phyloP scores from a whole-genome alignment of 139 green algal genomes.

The Picochlorum sp. region DNA sequence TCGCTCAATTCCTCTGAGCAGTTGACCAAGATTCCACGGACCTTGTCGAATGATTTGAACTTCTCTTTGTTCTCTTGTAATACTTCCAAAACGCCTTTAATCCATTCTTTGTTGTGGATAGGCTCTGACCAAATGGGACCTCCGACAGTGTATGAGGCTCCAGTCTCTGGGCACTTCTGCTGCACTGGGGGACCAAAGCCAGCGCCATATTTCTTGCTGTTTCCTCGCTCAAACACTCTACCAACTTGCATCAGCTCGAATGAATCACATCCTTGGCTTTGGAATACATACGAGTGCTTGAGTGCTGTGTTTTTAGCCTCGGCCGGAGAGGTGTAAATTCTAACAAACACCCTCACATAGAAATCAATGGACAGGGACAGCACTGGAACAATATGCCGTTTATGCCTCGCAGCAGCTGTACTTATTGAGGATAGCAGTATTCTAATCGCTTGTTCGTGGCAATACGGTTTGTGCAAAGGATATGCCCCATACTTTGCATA shows the following conservation, averaged over 20 bases:
- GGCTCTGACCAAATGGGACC: conserved; percentile 87
- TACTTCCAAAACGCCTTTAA: conserved; percentile 33
- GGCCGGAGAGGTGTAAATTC: conserved; percentile 64
- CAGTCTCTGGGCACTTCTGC: conserved; percentile 64
- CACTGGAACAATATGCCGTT: conserved; percentile 86
- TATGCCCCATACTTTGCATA: conserved; percentile 92
- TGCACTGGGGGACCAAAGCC: conserved; percentile 52
- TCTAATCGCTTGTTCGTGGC: conserved; percentile 89
- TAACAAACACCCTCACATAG: conserved; percentile 92
- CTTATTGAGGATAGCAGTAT: conserved; percentile 86
- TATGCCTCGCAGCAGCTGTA: conserved; percentile 59
- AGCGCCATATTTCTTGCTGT: conserved; percentile 46
- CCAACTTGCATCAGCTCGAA: conserved; percentile 75
- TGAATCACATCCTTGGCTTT: conserved; percentile 82
- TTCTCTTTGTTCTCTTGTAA: conserved; percentile 9
- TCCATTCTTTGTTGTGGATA: conserved; percentile 74
- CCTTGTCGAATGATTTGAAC: conserved; percentile 44
- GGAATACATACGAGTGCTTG: conserved; percentile 86
- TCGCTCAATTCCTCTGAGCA: conserved; percentile 75
- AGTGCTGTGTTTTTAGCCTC: conserved; percentile 59
- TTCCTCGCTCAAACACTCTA: conserved; percentile 24
- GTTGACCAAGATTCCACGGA: conserved; percentile 66
- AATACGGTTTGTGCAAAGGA: conserved; percentile 83
- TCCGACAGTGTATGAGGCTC: conserved; percentile 69
- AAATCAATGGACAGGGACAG: conserved; percentile 91